Conservation (phyloP, 2,329 filamentous ascomycete genomes). For the Sporothrix protearum region DNA sequence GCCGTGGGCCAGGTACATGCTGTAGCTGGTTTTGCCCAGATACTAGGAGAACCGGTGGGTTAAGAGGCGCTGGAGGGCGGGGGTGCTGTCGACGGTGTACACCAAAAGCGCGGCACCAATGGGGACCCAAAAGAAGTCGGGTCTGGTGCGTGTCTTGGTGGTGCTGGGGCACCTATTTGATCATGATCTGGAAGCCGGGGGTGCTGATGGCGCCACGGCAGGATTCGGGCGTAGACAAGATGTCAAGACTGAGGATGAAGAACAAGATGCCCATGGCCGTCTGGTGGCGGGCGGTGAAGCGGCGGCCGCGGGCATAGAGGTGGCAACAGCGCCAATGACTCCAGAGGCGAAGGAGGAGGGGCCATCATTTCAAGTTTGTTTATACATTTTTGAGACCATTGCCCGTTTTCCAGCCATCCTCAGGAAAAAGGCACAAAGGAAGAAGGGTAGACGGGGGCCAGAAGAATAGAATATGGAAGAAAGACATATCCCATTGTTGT, state of each 20-base stretch:
- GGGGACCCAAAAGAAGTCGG: slow-evolving; percentile 32
- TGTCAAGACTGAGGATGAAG: slow-evolving; percentile 5
- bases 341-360: not conserved
- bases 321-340: not conserved
- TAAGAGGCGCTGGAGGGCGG: slow-evolving; percentile 32
- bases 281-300: not conserved
- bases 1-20: slow-evolving; percentile 60
- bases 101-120: slow-evolving; percentile 32
- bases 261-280: slow-evolving; percentile 50
- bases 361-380: not conserved
- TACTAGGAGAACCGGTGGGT: slow-evolving; percentile 39
- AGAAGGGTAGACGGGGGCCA: not conserved
- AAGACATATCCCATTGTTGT: slow-evolving; percentile 7
- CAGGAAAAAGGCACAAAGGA: not conserved
- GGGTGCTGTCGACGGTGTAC: slow-evolving; percentile 29
- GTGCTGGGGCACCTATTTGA: slow-evolving; percentile 28
- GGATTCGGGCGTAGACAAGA: slow-evolving; percentile 29
- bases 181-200: slow-evolving; percentile 23
- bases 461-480: not conserved
- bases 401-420: not conserved
- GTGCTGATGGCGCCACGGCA: slow-evolving; percentile 25
- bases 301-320: not conserved
- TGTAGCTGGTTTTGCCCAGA: slow-evolving; percentile 58
- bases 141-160: slow-evolving; percentile 34
- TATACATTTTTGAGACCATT: not conserved